These are phyloP conservation scores for Selaginella tamariscina DNA, from an alignment of 75 land plant genomes.

Conservation along the genomic window DNA sequence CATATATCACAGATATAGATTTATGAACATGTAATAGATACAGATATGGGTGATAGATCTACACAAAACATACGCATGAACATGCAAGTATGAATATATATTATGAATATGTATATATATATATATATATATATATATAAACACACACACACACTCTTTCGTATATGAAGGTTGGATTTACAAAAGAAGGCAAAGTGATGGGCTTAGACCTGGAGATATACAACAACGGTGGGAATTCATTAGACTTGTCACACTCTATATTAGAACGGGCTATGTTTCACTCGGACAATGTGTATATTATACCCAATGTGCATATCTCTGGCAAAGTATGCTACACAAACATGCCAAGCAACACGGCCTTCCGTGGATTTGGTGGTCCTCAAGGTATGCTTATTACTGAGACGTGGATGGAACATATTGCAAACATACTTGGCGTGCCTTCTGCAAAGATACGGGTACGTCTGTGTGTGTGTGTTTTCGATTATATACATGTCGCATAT, in stretches of 20 bases:
- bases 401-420: conserved; percentile 86
- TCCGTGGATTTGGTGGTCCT: conserved; percentile 96
- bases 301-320: conserved; percentile 53
- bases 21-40: too few species aligned
- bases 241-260: conserved; percentile 71
- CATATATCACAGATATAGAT: too few species aligned
- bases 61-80: too few species aligned
- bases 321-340: conserved; percentile 90
- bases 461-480: too few species aligned
- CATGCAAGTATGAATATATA: too few species aligned
- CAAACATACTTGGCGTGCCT: conserved; percentile 42
- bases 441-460: conserved; percentile 87
- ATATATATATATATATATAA: too few species aligned
- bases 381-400: conserved; percentile 94
- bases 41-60: too few species aligned
- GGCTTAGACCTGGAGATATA: conserved; percentile 78
- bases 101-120: too few species aligned
- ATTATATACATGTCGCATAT: background rate
- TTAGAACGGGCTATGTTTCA: conserved; percentile 91
- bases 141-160: too few species aligned
- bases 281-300: conserved; percentile 84
- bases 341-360: conserved; percentile 87
- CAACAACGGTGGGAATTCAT: conserved; percentile 93
- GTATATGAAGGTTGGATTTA: conserved; percentile 61
- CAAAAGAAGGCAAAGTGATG: conserved; percentile 64